Base-by-base conservation (phyloP, 495 filamentous ascomycete genomes). In the Penicillium crystallinum region DNA sequence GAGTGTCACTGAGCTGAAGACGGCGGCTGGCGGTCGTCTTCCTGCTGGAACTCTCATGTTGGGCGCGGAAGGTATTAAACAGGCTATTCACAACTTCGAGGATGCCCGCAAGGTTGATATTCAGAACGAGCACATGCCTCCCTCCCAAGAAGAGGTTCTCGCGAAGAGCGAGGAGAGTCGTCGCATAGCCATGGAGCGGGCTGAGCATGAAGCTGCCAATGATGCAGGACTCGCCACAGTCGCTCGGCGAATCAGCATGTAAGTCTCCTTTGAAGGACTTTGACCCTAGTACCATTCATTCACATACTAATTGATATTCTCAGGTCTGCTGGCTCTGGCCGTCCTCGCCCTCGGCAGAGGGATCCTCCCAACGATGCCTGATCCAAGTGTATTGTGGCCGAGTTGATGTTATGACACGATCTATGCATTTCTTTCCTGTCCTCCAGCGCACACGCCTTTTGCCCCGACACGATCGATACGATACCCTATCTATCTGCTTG, bases 31-130 rank as follows among this genome's bases (percentile, higher is more conserved):
- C 44, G 93, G 95, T 35, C 84, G 91, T 67, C 82, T 98, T 46
- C 93, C 93, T 4, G 88, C 92, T 11, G 93, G 93, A 45, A 98
- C 95, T 18, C 82, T 98, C 40, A 97, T 98, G 92, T 82, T 98
- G 22, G 93, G 93, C 42, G 91, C 93, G 1, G 93, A 97, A 69
- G 93, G 93, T 29, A 98, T 98, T 74, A 98, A 97, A 77, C 90
- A 97, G 62, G 93, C 93, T n/a, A 98, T 98, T 55, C 89, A 80
- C 68, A 93, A 81, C 59, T 98, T 98, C 56, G 93, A 98, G 68
- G 93, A 98, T 67, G 93, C 93, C n/a, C 79, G 91, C 42, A 96
- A 96, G 76, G 95, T 98, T 23, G 93, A 98, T 77, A 63, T 97
- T 53, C 91, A 97, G 72, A 98, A 98, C 66, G 93, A 98, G 75